Percentiles rank a stretch among this genome's conserved stretches.
Conservation (phyloP, 768 basidiomycete species). For the Kwoniella newhampshirensis region DNA sequence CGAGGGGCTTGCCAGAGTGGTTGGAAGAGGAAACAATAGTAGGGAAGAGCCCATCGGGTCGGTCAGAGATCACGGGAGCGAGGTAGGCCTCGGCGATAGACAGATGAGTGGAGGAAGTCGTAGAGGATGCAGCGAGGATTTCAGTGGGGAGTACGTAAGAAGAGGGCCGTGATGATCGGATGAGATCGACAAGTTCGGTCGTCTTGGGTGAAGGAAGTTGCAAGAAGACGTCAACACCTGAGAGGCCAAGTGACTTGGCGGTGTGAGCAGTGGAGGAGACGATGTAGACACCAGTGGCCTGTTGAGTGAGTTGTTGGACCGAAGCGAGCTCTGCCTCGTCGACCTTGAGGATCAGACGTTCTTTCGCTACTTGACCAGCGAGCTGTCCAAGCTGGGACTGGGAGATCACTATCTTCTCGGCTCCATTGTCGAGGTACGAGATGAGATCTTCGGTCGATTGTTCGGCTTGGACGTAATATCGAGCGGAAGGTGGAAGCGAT, state of each 20-base stretch:
- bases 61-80: conserved; percentile 75
- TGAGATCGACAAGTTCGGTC: conserved; percentile 64
- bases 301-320: conserved; percentile 77
- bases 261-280: conserved; percentile 47
- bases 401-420: conserved; percentile 74
- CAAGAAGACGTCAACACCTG: conserved; percentile 50
- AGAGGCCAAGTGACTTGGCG: conserved; percentile 51
- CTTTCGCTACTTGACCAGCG: conserved; percentile 67
- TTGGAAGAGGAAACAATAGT: conserved; percentile 75
- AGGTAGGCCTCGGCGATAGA: conserved; percentile 83
- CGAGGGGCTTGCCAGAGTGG: conserved; percentile 58
- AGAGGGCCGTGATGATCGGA: conserved; percentile 59
- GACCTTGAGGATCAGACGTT: conserved; percentile 73
- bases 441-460: conserved; percentile 33
- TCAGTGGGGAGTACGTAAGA: conserved; percentile 68
- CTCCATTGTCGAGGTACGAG: conserved; percentile 71
- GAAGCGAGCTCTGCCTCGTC: conserved; percentile 66
- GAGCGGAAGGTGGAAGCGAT: conserved; percentile 51
- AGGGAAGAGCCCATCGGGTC: conserved; percentile 86
- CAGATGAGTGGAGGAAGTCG: conserved; percentile 62
- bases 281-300: conserved; percentile 68
- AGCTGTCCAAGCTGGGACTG: conserved; percentile 54
- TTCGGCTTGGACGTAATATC: conserved; percentile 41
- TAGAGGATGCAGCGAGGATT: conserved; percentile 64
- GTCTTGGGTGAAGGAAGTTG: conserved; percentile 61